Evolutionary conservation across 2,329 filamentous ascomycete species (phyloP).

Genomic region (Fusarium euwallaceae): DNA sequence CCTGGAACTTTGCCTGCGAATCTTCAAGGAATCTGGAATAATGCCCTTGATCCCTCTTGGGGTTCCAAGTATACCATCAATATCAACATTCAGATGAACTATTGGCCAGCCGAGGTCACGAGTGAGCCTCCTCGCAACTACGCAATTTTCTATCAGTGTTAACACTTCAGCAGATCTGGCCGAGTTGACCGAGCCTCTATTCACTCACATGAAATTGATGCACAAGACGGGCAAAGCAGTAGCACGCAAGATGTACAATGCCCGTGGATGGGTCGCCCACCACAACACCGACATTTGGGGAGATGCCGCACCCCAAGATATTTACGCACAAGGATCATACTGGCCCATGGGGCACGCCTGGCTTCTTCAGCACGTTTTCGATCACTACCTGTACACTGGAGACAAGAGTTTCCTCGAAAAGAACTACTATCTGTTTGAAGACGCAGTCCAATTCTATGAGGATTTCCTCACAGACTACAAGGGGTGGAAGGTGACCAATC

Average conservation of each 20-base stretch:
- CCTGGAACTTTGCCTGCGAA: not conserved
- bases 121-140: not conserved
- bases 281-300: constrained; percentile 13
- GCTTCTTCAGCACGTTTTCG: constrained; percentile 6
- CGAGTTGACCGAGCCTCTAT: not conserved
- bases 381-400: constrained; percentile 2
- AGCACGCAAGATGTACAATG: constrained; percentile 4
- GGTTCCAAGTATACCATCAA: constrained; percentile 10
- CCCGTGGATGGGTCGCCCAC: constrained; percentile 5
- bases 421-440: not conserved
- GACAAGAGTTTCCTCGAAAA: not conserved
- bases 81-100: constrained; percentile 12
- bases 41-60: not conserved
- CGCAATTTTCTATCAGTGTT: not conserved
- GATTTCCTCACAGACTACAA: constrained; percentile 9
- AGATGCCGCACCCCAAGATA: constrained; percentile 6
- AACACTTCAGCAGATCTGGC: not conserved
- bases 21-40: constrained; percentile 7
- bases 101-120: constrained; percentile 1
- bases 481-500: constrained; percentile 4
- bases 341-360: constrained; percentile 8
- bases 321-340: not conserved
- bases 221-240: not conserved
- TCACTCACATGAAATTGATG: not conserved
- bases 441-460: not conserved